Evolutionary conservation across 2,329 filamentous ascomycete species (phyloP).

Genomic region (Colletotrichum sp.): DNA sequence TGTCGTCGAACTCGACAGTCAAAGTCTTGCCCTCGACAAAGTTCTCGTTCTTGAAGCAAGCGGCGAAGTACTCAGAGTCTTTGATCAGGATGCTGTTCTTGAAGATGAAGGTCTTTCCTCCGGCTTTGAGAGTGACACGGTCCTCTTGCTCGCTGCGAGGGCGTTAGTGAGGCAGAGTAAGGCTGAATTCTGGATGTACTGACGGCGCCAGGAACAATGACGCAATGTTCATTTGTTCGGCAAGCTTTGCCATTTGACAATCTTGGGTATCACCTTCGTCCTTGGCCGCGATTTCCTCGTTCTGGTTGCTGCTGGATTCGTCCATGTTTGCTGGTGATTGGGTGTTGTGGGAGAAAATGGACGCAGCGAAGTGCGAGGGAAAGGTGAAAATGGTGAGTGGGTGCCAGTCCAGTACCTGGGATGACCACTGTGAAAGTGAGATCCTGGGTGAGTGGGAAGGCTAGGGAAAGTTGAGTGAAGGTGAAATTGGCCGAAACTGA

Average conservation of each 20-base stretch:
- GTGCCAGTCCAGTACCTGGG: background rate
- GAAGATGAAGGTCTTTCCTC: background rate
- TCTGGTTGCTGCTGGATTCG: too few relatives aligned
- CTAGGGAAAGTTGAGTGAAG: background rate
- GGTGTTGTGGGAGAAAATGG: background rate
- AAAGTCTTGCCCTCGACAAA: background rate
- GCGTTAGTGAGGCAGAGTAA: background rate
- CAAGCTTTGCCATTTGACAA: background rate
- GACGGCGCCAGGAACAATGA: background rate
- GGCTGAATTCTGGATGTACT: accelerated
- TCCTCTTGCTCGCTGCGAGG: accelerated
- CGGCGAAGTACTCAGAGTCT: background rate
- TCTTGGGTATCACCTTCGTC: background rate
- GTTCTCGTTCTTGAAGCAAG: background rate
- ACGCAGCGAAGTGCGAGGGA: background rate
- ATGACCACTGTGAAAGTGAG: accelerated
- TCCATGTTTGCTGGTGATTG: background rate
- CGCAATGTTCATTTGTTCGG: background rate
- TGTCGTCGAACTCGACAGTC: background rate
- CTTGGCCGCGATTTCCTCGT: too few relatives aligned
- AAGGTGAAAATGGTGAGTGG: background rate
- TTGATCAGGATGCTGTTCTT: background rate
- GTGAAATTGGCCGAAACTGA: background rate
- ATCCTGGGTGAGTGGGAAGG: background rate
- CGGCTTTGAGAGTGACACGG: background rate